These are phyloP conservation scores for Backusella mclennaniae DNA, from an alignment of 192 early-diverging fungal genomes.

Conservation along the genomic window DNA sequence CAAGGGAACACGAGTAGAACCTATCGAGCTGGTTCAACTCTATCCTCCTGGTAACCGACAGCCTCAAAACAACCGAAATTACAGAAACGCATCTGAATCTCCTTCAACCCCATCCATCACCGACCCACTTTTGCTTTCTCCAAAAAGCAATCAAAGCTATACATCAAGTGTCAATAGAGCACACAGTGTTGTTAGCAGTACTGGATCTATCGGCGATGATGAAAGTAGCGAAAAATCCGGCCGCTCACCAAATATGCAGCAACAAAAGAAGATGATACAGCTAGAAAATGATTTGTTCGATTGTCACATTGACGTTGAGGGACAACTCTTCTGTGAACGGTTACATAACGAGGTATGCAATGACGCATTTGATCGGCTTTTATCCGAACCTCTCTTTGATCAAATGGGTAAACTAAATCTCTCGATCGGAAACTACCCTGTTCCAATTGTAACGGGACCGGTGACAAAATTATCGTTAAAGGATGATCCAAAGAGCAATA, in stretches of 20 bases:
- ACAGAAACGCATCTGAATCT: background rate
- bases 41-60: constrained; percentile 11
- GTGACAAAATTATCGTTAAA: background rate
- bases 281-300: constrained; percentile 8
- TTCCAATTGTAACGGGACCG: background rate
- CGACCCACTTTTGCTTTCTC: background rate
- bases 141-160: background rate
- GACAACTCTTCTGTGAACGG: background rate
- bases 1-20: background rate
- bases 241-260: background rate
- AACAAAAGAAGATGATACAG: background rate
- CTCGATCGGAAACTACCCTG: background rate
- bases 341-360: constrained; percentile 5
- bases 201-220: background rate
- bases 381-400: constrained; percentile 15
- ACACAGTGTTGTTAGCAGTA: background rate
- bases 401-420: constrained; percentile 6
- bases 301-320: constrained; percentile 10
- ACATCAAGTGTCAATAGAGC: background rate
- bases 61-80: background rate
- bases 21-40: constrained; percentile 13
- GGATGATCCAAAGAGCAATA: background rate
- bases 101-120: background rate
- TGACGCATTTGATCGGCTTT: background rate
- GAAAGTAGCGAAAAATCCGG: background rate